Base-by-base conservation (phyloP, 305 asterid species). In the Fraxinus velutina region DNA sequence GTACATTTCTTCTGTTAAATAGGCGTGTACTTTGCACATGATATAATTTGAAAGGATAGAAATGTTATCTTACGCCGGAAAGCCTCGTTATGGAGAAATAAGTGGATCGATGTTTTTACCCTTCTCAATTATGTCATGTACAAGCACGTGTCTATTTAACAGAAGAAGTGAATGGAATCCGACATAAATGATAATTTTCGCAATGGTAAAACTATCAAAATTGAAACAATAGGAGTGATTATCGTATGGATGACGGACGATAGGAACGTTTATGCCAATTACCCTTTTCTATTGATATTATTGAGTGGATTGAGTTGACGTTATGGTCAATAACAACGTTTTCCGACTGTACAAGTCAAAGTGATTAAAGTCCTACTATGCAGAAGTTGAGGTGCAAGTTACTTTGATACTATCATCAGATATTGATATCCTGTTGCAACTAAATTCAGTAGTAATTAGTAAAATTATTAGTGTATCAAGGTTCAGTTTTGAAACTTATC, bases 371-470 rank as follows among this genome's bases (percentile, higher is more conserved):
- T 39, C 50, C 15, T 39, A 39, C 50, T 9, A 9, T 39, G 9
- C 50, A 9, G 15, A 39, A 39, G 50, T 9, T 39, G 50, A 9
- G 50, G 50, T 39, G 50, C 50, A 39, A 39, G 50, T 39, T 39
- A 39, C 19, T 12, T 44, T 13, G 57, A 44, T 44, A 13, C 57
- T 47, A 47, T 47, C 57, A 17, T 47, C 57, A 13, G 19, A 47
- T 4, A 72, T 79, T 47, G 82, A 82, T 82, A 80, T 84, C 89
- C 89, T 84, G 90, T 76, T 80, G 32, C 85, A 84, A 80, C 84
- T 78, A 85, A 47, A 82, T 70, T 64, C 30, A 24, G 66, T 15
- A 39, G 17, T 84, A 73, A 81, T 62, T 78, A 77, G 36, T 84
- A 79, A 52, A 5, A 52, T 52, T 52, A 52, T 27, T 27, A 52